Evolutionary conservation across 768 basidiomycete species (phyloP).

Genomic region (Suillus luteus): DNA sequence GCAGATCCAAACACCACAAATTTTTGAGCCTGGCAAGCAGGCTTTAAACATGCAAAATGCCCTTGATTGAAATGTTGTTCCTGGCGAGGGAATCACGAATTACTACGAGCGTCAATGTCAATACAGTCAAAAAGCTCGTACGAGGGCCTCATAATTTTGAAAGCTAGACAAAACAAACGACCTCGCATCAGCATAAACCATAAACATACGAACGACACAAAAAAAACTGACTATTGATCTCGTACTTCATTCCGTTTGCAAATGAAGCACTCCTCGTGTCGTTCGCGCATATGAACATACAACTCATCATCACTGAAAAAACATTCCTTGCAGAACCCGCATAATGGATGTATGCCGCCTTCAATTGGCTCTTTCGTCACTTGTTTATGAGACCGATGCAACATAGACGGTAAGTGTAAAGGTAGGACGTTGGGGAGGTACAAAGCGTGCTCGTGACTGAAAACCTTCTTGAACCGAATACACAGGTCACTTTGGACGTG

Average conservation of each 20-base stretch:
- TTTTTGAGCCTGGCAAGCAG: constrained; percentile 78
- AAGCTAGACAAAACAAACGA: constrained; percentile 50
- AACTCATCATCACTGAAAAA: constrained; percentile 93
- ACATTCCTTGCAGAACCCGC: constrained; percentile 90
- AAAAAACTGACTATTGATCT: constrained; percentile 80
- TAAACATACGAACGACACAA: constrained; percentile 8
- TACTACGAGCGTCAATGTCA: constrained; percentile 10
- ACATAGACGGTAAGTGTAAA: constrained; percentile 77
- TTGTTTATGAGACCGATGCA: constrained; percentile 41
- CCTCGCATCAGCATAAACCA: constrained; percentile 5
- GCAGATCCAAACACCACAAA: constrained; percentile 92
- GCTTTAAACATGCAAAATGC: constrained; percentile 78
- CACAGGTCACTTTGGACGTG: constrained; percentile 70
- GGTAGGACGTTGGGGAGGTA: constrained; percentile 69
- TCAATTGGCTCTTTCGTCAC: constrained; percentile 58
- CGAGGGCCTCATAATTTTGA: constrained; percentile 74
- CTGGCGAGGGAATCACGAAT: constrained; percentile 35
- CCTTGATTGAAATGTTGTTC: constrained; percentile 74
- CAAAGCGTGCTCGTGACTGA: constrained; percentile 90
- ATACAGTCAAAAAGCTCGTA: constrained; percentile 37
- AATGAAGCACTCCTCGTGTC: constrained; percentile 95
- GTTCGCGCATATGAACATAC: constrained; percentile 90
- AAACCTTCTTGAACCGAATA: constrained; percentile 88
- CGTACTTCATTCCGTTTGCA: constrained; percentile 81
- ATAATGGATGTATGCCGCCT: constrained; percentile 75